phyloP scores from a whole-genome alignment of 2,329 filamentous ascomycete species.

The Neofusicoccum parvum region DNA sequence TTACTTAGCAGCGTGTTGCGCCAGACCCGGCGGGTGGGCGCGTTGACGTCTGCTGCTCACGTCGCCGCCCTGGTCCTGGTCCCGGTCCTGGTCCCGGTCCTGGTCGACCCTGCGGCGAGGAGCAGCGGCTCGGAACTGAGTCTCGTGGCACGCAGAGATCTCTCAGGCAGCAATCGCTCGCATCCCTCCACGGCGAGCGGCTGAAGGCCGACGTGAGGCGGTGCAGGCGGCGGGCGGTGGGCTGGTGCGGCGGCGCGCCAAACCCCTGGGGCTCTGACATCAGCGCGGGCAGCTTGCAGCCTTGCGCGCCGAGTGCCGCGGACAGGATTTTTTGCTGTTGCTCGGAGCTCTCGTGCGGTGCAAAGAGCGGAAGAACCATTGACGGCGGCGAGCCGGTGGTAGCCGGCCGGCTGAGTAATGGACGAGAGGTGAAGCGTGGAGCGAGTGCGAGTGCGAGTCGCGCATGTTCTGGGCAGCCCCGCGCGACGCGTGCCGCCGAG shows the following conservation, averaged over 20 bases:
- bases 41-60: too few species aligned
- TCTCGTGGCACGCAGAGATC: neutral
- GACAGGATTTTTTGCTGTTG: neutral
- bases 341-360: neutral
- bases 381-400: neutral
- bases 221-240: neutral
- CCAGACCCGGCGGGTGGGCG: neutral
- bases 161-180: neutral
- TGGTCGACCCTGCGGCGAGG: neutral
- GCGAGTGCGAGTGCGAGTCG: neutral
- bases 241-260: constrained; percentile 8
- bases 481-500: constrained; percentile 6
- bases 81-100: neutral
- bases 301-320: neutral
- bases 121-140: neutral
- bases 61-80: neutral
- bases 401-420: neutral
- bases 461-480: constrained; percentile 1
- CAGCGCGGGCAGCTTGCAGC: constrained; percentile 3
- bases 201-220: neutral
- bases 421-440: neutral
- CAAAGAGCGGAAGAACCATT: neutral
- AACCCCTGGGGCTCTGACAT: constrained; percentile 9
- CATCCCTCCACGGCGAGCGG: neutral
- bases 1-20: constrained; percentile 4